Evolutionary conservation across 164 flowering plant genomes (phyloP).

Genomic region (Magnolia changhungtana): DNA sequence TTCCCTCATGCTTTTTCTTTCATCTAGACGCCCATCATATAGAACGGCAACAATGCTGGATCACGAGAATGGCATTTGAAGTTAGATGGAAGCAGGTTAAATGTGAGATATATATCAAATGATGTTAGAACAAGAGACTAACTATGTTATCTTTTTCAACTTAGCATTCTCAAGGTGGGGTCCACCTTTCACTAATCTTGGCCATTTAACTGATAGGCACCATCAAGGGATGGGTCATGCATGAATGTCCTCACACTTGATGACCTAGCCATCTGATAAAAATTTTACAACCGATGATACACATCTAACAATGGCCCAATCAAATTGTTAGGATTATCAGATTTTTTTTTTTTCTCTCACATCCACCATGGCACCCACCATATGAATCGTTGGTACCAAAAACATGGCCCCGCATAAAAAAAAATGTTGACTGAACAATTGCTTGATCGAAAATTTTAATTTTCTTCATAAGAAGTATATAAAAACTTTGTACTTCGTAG

Average conservation of each 20-base stretch:
- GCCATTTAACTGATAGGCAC: neutral
- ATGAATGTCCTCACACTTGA: no score
- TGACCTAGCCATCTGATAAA: no score
- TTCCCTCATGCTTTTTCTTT: slow-evolving; percentile 79
- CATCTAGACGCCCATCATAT: slow-evolving; percentile 89
- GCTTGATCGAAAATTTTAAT: no score
- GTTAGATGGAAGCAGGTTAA: neutral
- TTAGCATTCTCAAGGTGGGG: neutral
- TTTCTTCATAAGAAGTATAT: no score
- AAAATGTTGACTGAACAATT: no score
- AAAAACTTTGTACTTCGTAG: no score
- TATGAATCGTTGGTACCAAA: no score
- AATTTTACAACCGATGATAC: no score
- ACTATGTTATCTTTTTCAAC: neutral
- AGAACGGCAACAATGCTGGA: slow-evolving; percentile 75
- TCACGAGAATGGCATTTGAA: slow-evolving; percentile 4
- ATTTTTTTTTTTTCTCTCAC: neutral
- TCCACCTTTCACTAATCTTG: neutral
- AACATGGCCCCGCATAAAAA: no score
- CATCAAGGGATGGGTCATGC: neutral
- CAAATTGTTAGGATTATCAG: neutral
- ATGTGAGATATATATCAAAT: neutral
- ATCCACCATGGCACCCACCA: neutral
- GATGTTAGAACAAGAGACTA: neutral
- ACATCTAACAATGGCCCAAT: neutral